Evolutionary conservation across 306 rosid species (phyloP), one percentile per base, ranked within the genome.

Genomic region (Bauhinia variegata): DNA sequence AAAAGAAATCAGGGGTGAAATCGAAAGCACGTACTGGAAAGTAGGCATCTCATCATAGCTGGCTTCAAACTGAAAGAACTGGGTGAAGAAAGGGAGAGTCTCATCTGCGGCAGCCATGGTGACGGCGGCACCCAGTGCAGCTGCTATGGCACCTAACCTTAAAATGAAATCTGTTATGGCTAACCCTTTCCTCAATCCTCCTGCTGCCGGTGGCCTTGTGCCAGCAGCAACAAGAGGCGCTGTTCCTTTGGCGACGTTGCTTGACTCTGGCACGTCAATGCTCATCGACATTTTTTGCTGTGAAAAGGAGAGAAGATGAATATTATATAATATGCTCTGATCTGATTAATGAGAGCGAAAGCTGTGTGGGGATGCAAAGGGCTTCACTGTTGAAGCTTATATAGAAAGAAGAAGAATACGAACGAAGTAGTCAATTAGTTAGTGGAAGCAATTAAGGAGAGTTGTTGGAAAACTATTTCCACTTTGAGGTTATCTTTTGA

Each of bases 11-110:
- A 23, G 33, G 41, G 58, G 37, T 23, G 8, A 63, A 56, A n/a
- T 8, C 36, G 36, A 63, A 36, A 36, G 53, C 8, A 78, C 85
- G 11, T 87, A 89, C 98, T 87, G 82, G 12, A 92, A 87, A 47
- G 91, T 63, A 5, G 95, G 76, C 63, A 92, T 79, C 62, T 84
- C 86, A 18, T 87, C 89, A 9, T 92, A 89, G 67, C 91, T 84
- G 46, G 98, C 98, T 79, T 89, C 86, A 54, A 92, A 92, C 38
- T 86, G 95, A 80, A 89, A 87, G 86, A 89, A 92, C 82, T 89
- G 96, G 54, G 96, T 89, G 84, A 87, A 86, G 84, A 89, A 89
- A 72, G 98, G 92, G 19, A 92, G 98, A 46, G 75, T 83, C n/a
- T 92, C 76, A 33, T 84, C 93, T 32, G 88, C 82, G 0, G 85